phyloP scores from a whole-genome alignment of 192 early-diverging fungal genomes.

The Spizellomyces punctatus region DNA sequence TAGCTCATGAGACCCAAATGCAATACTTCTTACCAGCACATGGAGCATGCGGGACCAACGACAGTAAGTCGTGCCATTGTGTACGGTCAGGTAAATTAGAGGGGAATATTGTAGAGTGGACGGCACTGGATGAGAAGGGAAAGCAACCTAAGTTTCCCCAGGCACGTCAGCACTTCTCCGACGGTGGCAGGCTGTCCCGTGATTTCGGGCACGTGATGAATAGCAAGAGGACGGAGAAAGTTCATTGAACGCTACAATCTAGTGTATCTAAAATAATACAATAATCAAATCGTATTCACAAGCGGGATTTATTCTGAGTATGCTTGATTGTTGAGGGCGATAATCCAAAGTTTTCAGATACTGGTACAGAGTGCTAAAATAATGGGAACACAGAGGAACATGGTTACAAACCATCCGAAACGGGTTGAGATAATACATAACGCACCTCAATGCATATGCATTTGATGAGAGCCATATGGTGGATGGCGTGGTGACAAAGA shows the following conservation, averaged over 20 bases:
- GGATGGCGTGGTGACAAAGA: neutral
- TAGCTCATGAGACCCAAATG: neutral
- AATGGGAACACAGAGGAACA: neutral
- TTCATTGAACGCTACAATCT: no score
- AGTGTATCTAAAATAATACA: no score
- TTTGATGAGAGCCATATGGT: neutral
- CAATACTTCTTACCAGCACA: slow-evolving; percentile 16
- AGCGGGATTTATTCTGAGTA: neutral
- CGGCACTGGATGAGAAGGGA: no score
- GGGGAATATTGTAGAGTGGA: no score
- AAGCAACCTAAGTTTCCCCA: no score
- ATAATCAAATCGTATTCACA: no score
- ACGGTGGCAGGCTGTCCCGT: no score
- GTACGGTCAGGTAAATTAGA: neutral
- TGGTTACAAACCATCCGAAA: neutral
- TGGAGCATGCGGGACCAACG: slow-evolving; percentile 16
- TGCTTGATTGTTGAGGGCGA: neutral
- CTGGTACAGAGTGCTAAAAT: neutral
- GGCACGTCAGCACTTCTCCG: no score
- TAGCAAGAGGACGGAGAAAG: no score
- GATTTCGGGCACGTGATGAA: no score
- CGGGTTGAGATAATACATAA: neutral
- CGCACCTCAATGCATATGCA: neutral
- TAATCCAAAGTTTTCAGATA: neutral
- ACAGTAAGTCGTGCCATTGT: slow-evolving; percentile 18